Evolutionary conservation across 2,329 filamentous ascomycete species (phyloP).

Genomic region (Fusarium sp.): DNA sequence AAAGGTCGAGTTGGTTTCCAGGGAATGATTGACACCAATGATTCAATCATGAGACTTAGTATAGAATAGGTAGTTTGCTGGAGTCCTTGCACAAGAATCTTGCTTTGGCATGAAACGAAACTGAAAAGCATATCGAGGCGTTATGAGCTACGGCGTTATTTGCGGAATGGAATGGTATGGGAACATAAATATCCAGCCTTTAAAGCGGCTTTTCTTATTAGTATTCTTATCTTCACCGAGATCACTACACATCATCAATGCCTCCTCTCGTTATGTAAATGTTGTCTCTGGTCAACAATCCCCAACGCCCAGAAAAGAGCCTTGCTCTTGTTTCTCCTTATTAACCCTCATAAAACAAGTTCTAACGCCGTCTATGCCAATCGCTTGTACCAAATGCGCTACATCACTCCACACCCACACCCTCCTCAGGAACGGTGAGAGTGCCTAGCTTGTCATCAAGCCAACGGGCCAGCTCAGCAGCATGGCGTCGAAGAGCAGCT

Average conservation of each 20-base stretch:
- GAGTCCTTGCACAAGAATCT: background rate
- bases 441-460: slow-evolving; percentile 71
- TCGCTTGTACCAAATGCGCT: slow-evolving; percentile 21
- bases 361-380: slow-evolving; percentile 45
- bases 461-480: slow-evolving; percentile 70
- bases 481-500: slow-evolving; percentile 66
- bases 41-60: slow-evolving; percentile 91
- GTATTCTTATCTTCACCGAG: slow-evolving; percentile 29
- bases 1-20: slow-evolving; percentile 82
- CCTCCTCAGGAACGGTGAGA: slow-evolving; percentile 66
- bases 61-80: slow-evolving; percentile 55
- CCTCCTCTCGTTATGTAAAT: slow-evolving; percentile 32
- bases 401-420: slow-evolving; percentile 55
- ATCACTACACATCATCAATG: slow-evolving; percentile 21
- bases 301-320: slow-evolving; percentile 43
- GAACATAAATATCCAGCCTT: slow-evolving; percentile 25
- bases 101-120: background rate
- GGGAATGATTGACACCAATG: slow-evolving; percentile 95
- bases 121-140: slow-evolving; percentile 40
- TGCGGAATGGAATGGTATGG: slow-evolving; percentile 8
- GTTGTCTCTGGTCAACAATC: slow-evolving; percentile 37
- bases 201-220: slow-evolving; percentile 37
- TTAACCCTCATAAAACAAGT: slow-evolving; percentile 30
- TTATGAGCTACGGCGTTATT: slow-evolving; percentile 37
- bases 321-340: slow-evolving; percentile 12